These are phyloP conservation scores for Lophiotrema nucula DNA, from an alignment of 495 filamentous ascomycete species.

Conservation along the genomic window DNA sequence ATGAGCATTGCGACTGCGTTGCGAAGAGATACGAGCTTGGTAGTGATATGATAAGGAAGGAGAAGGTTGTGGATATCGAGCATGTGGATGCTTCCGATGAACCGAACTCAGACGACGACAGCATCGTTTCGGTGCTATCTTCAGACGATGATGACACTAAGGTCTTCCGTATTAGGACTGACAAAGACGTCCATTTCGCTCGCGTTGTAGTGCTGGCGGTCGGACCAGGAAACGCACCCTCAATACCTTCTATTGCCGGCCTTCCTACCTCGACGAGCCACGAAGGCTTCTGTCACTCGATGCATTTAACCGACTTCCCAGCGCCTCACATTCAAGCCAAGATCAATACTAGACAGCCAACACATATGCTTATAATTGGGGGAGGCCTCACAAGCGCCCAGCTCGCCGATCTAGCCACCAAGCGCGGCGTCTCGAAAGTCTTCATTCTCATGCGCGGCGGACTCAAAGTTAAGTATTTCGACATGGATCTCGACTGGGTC, in stretches of 20 bases:
- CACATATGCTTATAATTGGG: constrained; percentile 59
- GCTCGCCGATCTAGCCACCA: constrained; percentile 56
- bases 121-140: neutral
- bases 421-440: constrained; percentile 47
- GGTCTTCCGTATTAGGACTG: constrained; percentile 54
- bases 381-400: constrained; percentile 63
- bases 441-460: constrained; percentile 55
- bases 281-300: constrained; percentile 54
- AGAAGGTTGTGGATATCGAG: constrained; percentile 52
- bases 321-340: constrained; percentile 46
- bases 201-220: constrained; percentile 57
- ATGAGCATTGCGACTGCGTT: constrained; percentile 56
- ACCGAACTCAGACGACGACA: constrained; percentile 36
- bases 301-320: constrained; percentile 54
- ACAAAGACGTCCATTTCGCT: constrained; percentile 47
- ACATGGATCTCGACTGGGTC: constrained; percentile 63
- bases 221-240: constrained; percentile 54
- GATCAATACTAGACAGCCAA: constrained; percentile 43
- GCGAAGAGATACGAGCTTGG: constrained; percentile 52
- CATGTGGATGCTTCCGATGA: constrained; percentile 42
- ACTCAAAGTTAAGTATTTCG: constrained; percentile 63
- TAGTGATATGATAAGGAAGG: constrained; percentile 48
- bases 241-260: constrained; percentile 42
- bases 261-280: constrained; percentile 36
- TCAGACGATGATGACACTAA: neutral